These are phyloP conservation scores for Calonectria honghensis DNA, from an alignment of 2,329 filamentous ascomycete species.

Conservation along the genomic window DNA sequence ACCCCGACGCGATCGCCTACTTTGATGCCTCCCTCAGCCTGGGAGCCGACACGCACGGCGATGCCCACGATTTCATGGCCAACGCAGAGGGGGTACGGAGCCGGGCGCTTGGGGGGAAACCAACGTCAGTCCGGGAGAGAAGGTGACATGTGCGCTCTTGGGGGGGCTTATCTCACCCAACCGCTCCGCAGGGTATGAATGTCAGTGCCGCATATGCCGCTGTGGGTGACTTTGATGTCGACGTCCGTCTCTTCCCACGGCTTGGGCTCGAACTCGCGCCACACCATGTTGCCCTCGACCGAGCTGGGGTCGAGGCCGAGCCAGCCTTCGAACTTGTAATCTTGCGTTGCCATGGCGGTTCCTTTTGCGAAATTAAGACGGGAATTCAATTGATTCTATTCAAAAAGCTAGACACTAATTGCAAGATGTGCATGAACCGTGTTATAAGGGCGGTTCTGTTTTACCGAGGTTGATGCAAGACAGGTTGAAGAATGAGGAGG, in stretches of 20 bases:
- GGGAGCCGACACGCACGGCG: slow-evolving; percentile 71
- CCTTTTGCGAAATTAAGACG: not conserved
- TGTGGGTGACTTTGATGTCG: slow-evolving; percentile 79
- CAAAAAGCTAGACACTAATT: not conserved
- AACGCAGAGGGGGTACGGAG: slow-evolving; percentile 69
- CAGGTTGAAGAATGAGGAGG: not conserved
- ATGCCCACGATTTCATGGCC: slow-evolving; percentile 81
- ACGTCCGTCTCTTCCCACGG: slow-evolving; percentile 78
- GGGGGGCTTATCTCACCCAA: slow-evolving; percentile 60
- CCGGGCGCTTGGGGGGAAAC: slow-evolving; percentile 6
- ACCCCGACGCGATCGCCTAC: slow-evolving; percentile 79
- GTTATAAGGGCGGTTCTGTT: not conserved
- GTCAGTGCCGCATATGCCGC: slow-evolving; percentile 78
- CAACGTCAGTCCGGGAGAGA: not conserved
- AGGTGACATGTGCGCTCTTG: no score
- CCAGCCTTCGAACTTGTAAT: slow-evolving; percentile 72
- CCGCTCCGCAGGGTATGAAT: slow-evolving; percentile 74
- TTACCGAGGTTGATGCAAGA: slow-evolving; percentile 28
- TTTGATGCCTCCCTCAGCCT: slow-evolving; percentile 68
- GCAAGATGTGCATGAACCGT: not conserved
- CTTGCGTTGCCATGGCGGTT: not conserved
- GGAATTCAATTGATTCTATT: not conserved
- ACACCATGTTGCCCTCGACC: slow-evolving; percentile 70
- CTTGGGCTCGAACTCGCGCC: slow-evolving; percentile 76
- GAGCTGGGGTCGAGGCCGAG: slow-evolving; percentile 64